Base-by-base conservation (phyloP, 2,329 filamentous ascomycete genomes). In the Dendrostoma leiphaemia region DNA sequence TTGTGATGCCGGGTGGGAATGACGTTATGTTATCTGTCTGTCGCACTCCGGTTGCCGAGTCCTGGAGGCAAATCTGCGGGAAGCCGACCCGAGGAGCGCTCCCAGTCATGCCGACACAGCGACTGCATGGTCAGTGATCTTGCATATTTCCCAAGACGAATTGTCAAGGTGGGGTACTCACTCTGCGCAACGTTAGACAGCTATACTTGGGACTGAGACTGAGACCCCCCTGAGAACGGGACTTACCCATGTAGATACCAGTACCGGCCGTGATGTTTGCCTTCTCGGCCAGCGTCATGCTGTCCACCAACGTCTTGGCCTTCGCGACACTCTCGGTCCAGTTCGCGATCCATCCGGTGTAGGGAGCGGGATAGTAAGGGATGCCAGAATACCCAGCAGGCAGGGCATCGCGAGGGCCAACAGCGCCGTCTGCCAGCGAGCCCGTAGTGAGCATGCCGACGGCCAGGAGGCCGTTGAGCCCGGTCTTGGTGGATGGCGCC, bases 251-350 rank as follows among this genome's bases (percentile, higher is more conserved):
- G 59, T 78, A 86, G 38, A 86, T 78, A 1, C 88, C 88, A 1
- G 81, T 86, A 3, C 89, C 89, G 1, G 82, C 81, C 0, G 88
- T 91, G 48, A 91, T 78, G 64, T 91, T 92, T 3, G 87, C 85
- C 72, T 92, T 93, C 67, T 92, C 89, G 2, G 88, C 88, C 53
- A 93, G 70, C 0, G 88, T 92, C 88, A 93, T 90, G 45, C 83
- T 80, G 50, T 83, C 81, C 15, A 93, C 89, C 13, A 92, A 69
- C 3, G 74, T 69, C 54, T 84, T 78, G 1, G 89, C 89, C 63
- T 88, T 90, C 49, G 72, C 72, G 64, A 91, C 93, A 61, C 87
- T 86, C 17, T 81, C 80, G 21, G 74, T 74, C 89, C 89, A 93
- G 54, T 81, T 80, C 6, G 79, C 71, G 0, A 79, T 72, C 85